A percentile compares a stretch with the other conserved stretches of the same genome.
These are phyloP conservation scores for Pezicula carpinea DNA, from an alignment of 2,329 filamentous ascomycete genomes.

Conservation along the genomic window DNA sequence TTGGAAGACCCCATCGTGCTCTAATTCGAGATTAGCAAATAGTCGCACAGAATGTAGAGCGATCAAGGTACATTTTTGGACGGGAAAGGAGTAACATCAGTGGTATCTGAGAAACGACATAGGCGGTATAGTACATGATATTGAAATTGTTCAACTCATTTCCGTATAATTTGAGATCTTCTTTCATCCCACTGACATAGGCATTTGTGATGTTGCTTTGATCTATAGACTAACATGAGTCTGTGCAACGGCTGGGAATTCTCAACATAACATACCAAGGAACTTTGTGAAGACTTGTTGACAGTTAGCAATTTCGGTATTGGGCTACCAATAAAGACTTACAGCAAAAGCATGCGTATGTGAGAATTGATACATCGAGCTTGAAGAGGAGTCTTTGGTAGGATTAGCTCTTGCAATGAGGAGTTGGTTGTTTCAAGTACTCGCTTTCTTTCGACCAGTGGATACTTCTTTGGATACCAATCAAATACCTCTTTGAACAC, in stretches of 20 bases:
- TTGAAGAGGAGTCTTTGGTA: slow-evolving; percentile 20
- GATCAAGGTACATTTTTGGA: slow-evolving; percentile 14
- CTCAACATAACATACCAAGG: neutral
- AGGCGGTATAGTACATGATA: slow-evolving; percentile 13
- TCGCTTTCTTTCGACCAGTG: slow-evolving; percentile 33
- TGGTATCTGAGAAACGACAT: slow-evolving; percentile 11
- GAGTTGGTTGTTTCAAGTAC: slow-evolving; percentile 23
- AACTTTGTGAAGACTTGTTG: neutral
- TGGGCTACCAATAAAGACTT: slow-evolving; percentile 10
- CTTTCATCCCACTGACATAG: slow-evolving; percentile 36
- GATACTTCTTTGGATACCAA: slow-evolving; percentile 31
- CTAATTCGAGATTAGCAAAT: neutral
- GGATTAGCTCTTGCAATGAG: too few species aligned
- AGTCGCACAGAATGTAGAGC: neutral
- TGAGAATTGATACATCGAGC: slow-evolving; percentile 35
- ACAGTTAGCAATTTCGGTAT: slow-evolving; percentile 3
- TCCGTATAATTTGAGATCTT: slow-evolving; percentile 39
- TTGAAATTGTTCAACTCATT: slow-evolving; percentile 31
- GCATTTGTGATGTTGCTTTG: slow-evolving; percentile 19
- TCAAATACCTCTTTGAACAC: slow-evolving; percentile 19
- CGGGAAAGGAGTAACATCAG: slow-evolving; percentile 9
- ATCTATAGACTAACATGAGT: slow-evolving; percentile 1
- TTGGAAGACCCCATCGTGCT: slow-evolving; percentile 8
- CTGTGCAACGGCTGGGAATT: neutral
- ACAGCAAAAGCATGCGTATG: slow-evolving; percentile 38